Evolutionary conservation across 176 grass and related monocot species (phyloP), one percentile per base, ranked within the genome.

Genomic region (Canna indica): DNA sequence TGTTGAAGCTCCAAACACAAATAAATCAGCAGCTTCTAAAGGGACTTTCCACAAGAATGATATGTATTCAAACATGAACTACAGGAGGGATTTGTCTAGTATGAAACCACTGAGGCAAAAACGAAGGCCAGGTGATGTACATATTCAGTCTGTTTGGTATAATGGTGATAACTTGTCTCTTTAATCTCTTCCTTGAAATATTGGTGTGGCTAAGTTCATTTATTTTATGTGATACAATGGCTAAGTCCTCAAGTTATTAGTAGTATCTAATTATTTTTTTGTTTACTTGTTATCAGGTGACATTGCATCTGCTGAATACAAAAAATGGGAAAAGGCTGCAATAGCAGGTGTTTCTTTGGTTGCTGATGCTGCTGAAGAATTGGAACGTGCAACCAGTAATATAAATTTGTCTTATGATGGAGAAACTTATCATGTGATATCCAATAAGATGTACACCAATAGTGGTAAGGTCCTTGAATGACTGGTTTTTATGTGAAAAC

Each of bases 321-420:
- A 83, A 69, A 93, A 83, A 82, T 99, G 89, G 94, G 94, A 99
- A 81, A 90, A 74, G 79, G 90, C 94, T 54, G 89, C 94, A 66
- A 99, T 93, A 50, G 94, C 90, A 61, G 94, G 94, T 73, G 90
- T 99, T 81, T 93, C 94, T 65, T 91, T 99, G 72, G 94, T 99
- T 81, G 94, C 94, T 84, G 94, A 99, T 88, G 94, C 94, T 56
- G 94, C 94, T 76, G 94, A 99, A 77, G 84, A 99, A 67, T 84
- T 99, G 13, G 90, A 99, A 67, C 80, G 86, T 75, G 82, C 75
- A 71, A 54, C 52, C 64, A 78, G 57, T 61, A 73, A 77, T 42
- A 82, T 76, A 77, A 82, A 71, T 29, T 44, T 47, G 33, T 74
- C 57, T 59, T 65, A 20, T 29, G 34, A 72, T 71, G 39, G 36